phyloP scores from a whole-genome alignment of 495 filamentous ascomycete species.

The Tuber umbilicatum region DNA sequence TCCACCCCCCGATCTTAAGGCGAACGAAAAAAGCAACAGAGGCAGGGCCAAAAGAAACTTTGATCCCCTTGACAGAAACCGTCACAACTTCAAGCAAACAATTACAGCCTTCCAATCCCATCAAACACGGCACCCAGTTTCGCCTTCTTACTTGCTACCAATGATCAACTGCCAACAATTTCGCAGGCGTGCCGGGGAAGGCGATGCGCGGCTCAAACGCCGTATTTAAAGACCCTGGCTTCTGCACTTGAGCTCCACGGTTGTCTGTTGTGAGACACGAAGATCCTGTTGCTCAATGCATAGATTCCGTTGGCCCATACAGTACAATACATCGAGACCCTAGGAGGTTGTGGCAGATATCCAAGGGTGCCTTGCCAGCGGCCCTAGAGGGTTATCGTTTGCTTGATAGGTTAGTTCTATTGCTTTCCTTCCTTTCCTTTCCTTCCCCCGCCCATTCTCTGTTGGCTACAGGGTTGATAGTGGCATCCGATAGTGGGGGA shows the following conservation, averaged over 20 bases:
- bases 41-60: neutral
- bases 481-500: neutral
- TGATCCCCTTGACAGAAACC: neutral
- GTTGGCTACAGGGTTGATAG: neutral
- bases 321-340: too few species aligned
- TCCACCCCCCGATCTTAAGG: neutral
- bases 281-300: neutral
- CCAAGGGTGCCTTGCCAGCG: neutral
- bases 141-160: neutral
- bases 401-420: neutral
- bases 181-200: neutral
- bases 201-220: neutral
- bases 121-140: neutral
- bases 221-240: neutral
- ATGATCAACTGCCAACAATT: neutral
- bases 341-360: neutral
- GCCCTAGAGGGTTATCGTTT: neutral
- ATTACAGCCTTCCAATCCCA: neutral
- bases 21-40: neutral
- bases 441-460: neutral
- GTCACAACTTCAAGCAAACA: neutral
- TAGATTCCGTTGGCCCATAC: neutral
- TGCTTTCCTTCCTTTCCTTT: neutral
- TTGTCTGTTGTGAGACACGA: neutral
- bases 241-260: neutral